Evolutionary conservation across 192 early-diverging fungal genomes (phyloP), one percentile per base, ranked within the genome.

Genomic region (Ramicandelaber brevisporus): DNA sequence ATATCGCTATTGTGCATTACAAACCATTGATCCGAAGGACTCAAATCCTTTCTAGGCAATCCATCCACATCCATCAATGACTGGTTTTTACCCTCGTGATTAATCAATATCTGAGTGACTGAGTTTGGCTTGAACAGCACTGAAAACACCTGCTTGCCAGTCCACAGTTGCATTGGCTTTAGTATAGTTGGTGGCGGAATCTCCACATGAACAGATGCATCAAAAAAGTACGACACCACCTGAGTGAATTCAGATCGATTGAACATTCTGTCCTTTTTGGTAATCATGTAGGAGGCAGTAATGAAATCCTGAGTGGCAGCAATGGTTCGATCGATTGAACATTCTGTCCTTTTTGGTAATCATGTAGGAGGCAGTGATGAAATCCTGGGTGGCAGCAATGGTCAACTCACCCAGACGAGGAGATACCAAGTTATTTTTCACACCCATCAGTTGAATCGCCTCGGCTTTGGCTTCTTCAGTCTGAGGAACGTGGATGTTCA

Each of bases 251-350:
- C 73, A 5, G 81, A 56, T 5, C 95, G 80, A 48, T 81, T 78
- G 48, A 87, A 99, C 48, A 96, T 96, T 17, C 66, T 60, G 51
- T 95, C 90, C 55, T 86, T 90, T 23, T 73, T 63, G 4, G 90
- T 84, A 20, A 97, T 57, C 22, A 99, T 55, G 34, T 83, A 99
- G 6, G 83, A 73, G 0, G 88, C 77, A 3, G 95, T 96, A 40
- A 99, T 84, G 53, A 99, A 99, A 70, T 99, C 95, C 55, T 99
- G 95, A 21, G 87, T 99, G 14, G 95, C 95, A 12, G 88, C 90
- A 59, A 99, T 88, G 20, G 96, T 51, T 8, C 89, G 90, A 37
- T 93, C 89, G 32, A n/a, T n/a, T n/a, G n/a, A n/a, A n/a, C n/a
- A n/a, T n/a, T n/a, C n/a, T n/a, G n/a, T n/a, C 90, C 55, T 86